These are phyloP conservation scores for Mallotus japonicus DNA, from an alignment of 441 rosid genomes.

Conservation along the genomic window DNA sequence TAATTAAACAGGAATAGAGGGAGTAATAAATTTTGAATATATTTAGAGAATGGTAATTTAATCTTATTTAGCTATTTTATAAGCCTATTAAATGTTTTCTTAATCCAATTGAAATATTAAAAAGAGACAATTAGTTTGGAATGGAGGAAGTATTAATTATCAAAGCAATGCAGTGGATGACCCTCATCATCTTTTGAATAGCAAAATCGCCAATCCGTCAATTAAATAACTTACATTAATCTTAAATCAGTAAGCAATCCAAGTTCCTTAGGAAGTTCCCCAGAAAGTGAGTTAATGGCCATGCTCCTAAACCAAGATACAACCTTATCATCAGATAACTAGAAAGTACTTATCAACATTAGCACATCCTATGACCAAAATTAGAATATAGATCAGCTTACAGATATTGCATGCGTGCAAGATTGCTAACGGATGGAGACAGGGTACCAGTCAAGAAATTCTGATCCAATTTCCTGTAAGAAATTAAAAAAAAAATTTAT, in stretches of 20 bases:
- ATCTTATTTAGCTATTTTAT: no score
- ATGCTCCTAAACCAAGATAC: slow-evolving; percentile 28
- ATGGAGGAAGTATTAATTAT: no score
- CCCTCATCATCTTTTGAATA: background rate
- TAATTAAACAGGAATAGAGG: no score
- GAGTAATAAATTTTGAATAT: no score
- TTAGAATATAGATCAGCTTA: slow-evolving; percentile 18
- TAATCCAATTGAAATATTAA: no score
- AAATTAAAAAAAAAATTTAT: slow-evolving; percentile 2
- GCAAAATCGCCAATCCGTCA: background rate
- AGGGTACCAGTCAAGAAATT: slow-evolving; percentile 51
- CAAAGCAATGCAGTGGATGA: background rate
- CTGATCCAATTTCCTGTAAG: slow-evolving; percentile 47
- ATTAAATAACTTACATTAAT: slow-evolving; percentile 42
- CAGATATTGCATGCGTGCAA: slow-evolving; percentile 50
- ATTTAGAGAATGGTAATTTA: no score
- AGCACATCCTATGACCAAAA: background rate
- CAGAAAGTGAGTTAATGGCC: slow-evolving; percentile 43
- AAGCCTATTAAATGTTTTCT: no score
- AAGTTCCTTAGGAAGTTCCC: slow-evolving; percentile 57
- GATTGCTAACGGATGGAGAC: slow-evolving; percentile 44
- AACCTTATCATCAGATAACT: slow-evolving; percentile 1
- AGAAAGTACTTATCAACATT: background rate
- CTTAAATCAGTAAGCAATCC: slow-evolving; percentile 49
- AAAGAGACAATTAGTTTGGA: no score